These are phyloP conservation scores for Paramecium caudatum DNA, from an alignment of 73 alveolate species.

Conservation along the genomic window DNA sequence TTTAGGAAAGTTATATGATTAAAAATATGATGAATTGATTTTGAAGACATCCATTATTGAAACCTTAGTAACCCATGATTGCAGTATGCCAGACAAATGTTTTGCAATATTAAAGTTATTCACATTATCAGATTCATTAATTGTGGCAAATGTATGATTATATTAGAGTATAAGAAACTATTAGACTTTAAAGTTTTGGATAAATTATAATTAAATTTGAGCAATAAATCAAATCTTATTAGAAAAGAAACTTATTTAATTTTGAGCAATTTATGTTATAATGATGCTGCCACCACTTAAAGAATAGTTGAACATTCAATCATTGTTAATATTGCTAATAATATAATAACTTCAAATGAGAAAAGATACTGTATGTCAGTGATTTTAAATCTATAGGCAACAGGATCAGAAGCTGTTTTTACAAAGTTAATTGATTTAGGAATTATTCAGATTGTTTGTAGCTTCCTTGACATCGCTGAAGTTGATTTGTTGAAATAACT, in stretches of 20 bases:
- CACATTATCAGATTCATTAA: background rate
- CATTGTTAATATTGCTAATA: background rate
- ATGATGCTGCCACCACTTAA: background rate
- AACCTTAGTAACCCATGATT: background rate
- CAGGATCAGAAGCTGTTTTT: background rate
- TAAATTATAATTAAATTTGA: background rate
- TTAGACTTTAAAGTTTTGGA: slow-evolving; percentile 3
- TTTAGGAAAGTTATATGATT: background rate
- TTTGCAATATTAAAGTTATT: background rate
- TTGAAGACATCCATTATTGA: background rate
- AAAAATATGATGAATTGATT: slow-evolving; percentile 1
- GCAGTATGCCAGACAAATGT: background rate
- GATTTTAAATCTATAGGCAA: slow-evolving; percentile 18
- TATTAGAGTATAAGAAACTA: background rate
- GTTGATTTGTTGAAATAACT: background rate
- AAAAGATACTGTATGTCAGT: slow-evolving; percentile 13
- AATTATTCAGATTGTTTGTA: slow-evolving; percentile 1
- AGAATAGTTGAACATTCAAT: background rate
- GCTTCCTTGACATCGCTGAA: background rate
- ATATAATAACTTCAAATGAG: slow-evolving; percentile 10
- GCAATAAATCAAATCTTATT: background rate
- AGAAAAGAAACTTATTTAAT: background rate
- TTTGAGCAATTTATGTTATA: background rate
- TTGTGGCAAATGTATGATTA: background rate
- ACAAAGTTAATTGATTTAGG: slow-evolving; percentile 12